Evolutionary conservation across 164 flowering plant genomes (phyloP), one percentile per base, ranked within the genome.

Genomic region (Brasenia schreberi): DNA sequence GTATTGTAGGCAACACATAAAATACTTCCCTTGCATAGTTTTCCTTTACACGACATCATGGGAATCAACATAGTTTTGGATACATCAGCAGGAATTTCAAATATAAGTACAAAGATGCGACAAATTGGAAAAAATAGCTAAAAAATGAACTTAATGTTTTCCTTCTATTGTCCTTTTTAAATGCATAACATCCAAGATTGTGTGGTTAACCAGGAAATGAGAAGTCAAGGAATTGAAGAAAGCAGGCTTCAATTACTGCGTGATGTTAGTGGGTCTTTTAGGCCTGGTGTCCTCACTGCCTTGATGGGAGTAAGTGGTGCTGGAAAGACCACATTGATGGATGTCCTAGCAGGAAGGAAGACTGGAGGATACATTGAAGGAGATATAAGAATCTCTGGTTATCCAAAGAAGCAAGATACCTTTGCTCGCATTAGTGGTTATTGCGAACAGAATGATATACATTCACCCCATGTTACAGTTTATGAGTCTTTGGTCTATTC

Each of bases 271-370:
- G 90, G 90, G 67, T 81, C 82, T 49, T 83, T 83, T 72, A 78
- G 83, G 67, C 90, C 90, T 12, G 90, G 87, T 17, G 53, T 85
- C 44, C 60, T 85, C 68, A 83, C 90, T 61, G 87, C 90, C 27
- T 68, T 85, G 65, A 81, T 85, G 64, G 90, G 90, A 56, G 86
- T 83, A 5, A 85, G 87, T 69, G 87, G 87, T 33, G 90, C 90
- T 49, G 90, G 90, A 45, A 83, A 85, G 76, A 85, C 90, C 44
- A 85, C 90, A 19, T 73, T 85, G 73, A 83, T 85, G 90, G 90
- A 83, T 77, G 90, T 85, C 45, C 67, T 85, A 19, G 85, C 87
- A 19, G 87, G 90, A 67, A 71, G 87, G 67, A 85, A 85, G 71
- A 85, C 89, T 0, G 82, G 87, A 64, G 89, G 89, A 18, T 79